Evolutionary conservation across 1,139 yeast species (phyloP).

Genomic region (Yamadazyma atmosphaerica): DNA sequence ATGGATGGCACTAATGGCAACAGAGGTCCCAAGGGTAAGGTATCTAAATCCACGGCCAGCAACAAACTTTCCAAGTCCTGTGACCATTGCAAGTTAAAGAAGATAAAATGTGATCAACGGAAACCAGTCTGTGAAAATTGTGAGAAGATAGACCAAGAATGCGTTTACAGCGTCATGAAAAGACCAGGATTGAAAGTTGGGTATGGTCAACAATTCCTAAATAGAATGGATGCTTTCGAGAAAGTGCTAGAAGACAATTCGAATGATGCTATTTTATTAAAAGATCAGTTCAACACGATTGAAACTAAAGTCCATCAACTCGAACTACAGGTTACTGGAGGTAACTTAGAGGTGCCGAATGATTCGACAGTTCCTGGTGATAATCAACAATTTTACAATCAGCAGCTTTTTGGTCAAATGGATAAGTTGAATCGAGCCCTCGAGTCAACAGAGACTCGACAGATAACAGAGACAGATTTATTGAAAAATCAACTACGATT

Average conservation of each 20-base stretch:
- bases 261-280: conserved; percentile 6
- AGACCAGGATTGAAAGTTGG: conserved; percentile 32
- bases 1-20: not conserved
- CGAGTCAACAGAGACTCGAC: conserved; percentile 10
- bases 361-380: too few relatives aligned
- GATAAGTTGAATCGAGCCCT: conserved; percentile 14
- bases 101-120: conserved; percentile 34
- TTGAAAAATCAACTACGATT: conserved; percentile 8
- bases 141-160: conserved; percentile 21
- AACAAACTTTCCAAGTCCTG: conserved; percentile 25
- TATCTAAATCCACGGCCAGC: conserved; percentile 3
- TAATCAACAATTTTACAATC: not conserved
- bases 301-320: not conserved
- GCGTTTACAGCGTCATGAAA: conserved; percentile 30
- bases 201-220: conserved; percentile 27
- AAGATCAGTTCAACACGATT: conserved; percentile 8
- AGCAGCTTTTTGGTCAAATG: conserved; percentile 7
- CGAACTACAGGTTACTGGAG: not conserved
- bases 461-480: conserved; percentile 9
- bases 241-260: conserved; percentile 9
- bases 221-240: conserved; percentile 17
- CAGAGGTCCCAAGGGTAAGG: not conserved
- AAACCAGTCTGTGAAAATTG: conserved; percentile 36
- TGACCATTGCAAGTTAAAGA: conserved; percentile 35
- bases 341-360: not conserved